A percentile compares a stretch with the other conserved stretches of the same genome.
Conservation (phyloP, 2,329 filamentous ascomycete genomes). For the Colletotrichum tanaceti region DNA sequence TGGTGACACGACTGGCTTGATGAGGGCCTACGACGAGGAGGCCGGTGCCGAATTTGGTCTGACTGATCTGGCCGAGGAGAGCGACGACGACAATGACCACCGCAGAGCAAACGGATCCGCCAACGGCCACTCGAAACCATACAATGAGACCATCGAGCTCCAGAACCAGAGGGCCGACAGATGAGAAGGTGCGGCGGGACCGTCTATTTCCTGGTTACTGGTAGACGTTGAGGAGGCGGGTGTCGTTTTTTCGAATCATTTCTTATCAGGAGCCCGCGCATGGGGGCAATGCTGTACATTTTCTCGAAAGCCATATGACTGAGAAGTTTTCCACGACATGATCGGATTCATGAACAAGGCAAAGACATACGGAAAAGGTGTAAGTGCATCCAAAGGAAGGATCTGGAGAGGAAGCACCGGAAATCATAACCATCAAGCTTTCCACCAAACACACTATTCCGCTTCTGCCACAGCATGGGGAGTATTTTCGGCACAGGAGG, state of each 20-base stretch:
- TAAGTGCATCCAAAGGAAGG: conserved; percentile 26
- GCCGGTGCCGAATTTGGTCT: conserved; percentile 79
- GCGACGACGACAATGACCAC: conserved; percentile 67
- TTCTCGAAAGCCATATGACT: conserved; percentile 39
- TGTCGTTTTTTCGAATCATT: conserved; percentile 36
- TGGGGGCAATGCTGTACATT: conserved; percentile 41
- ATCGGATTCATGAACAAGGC: conserved; percentile 39
- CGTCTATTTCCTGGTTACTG: conserved; percentile 23
- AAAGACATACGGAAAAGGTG: conserved; percentile 39
- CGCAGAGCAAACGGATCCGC: conserved; percentile 53
- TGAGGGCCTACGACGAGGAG: conserved; percentile 90
- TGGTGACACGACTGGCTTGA: conserved; percentile 83
- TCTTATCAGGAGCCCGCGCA: conserved; percentile 27
- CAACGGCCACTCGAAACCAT: conserved; percentile 55
- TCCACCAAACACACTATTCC: conserved; percentile 18
- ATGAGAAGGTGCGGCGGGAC: conserved; percentile 38
- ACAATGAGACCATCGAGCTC: conserved; percentile 61
- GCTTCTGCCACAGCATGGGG: conserved; percentile 35
- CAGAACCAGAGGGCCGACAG: conserved; percentile 59
- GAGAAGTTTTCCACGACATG: conserved; percentile 41
- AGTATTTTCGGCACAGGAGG: conserved; percentile 33
- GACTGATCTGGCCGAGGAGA: conserved; percentile 82
- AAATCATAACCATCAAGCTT: conserved; percentile 29
- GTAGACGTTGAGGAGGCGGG: conserved; percentile 25
- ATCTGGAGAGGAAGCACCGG: conserved; percentile 16